Conservation (phyloP, 2,329 filamentous ascomycete genomes). For the Beauveria rudraprayagi region DNA sequence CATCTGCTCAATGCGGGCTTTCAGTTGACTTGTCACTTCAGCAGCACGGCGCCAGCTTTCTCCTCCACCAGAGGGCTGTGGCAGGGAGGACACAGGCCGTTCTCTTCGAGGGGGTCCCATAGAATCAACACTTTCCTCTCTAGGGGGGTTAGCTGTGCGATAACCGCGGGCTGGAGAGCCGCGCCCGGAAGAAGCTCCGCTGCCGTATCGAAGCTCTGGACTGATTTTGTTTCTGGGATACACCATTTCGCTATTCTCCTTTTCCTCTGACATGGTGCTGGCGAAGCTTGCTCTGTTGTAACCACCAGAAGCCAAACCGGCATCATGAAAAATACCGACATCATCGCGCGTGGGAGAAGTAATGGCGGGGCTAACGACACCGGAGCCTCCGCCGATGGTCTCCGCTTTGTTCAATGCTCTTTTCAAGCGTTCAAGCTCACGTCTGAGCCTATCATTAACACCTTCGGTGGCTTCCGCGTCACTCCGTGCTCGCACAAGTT, state of each 20-base stretch:
- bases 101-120: slow-evolving; percentile 21
- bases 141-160: slow-evolving; percentile 28
- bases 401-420: slow-evolving; percentile 64
- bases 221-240: slow-evolving; percentile 45
- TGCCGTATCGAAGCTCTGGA: slow-evolving; percentile 44
- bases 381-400: slow-evolving; percentile 34
- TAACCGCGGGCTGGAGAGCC: slow-evolving; percentile 52
- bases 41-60: slow-evolving; percentile 97
- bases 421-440: slow-evolving; percentile 90
- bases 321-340: slow-evolving; percentile 50
- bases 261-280: slow-evolving; percentile 65
- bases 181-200: slow-evolving; percentile 47
- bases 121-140: slow-evolving; percentile 27
- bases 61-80: slow-evolving; percentile 26
- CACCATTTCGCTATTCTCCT: slow-evolving; percentile 56
- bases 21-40: slow-evolving; percentile 94
- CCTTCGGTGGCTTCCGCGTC: slow-evolving; percentile 86
- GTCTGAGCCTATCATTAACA: slow-evolving; percentile 71
- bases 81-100: slow-evolving; percentile 28
- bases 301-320: slow-evolving; percentile 29
- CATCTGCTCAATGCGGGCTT: slow-evolving; percentile 98
- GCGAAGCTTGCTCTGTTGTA: slow-evolving; percentile 53
- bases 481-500: slow-evolving; percentile 82
- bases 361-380: slow-evolving; percentile 34
- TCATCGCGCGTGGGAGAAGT: slow-evolving; percentile 52